Base-by-base conservation (phyloP, 2,329 filamentous ascomycete genomes). In the Plenodomus biglobosus region DNA sequence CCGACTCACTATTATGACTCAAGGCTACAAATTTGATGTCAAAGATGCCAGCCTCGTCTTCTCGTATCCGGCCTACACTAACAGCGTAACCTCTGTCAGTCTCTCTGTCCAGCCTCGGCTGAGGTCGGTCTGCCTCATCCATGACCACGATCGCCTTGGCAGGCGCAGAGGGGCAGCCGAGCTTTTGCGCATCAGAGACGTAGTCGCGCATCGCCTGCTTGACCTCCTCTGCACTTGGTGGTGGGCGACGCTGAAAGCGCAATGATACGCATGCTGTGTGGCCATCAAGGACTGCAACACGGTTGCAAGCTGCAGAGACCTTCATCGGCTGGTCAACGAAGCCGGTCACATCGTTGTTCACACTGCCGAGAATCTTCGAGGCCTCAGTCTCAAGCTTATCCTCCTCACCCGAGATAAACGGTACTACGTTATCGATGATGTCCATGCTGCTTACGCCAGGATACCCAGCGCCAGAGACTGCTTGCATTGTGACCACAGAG, bases 371-470 rank as follows among this genome's bases (percentile, higher is more conserved):
- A 62, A 97, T 97, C 82, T 97, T 97, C 64, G 89, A 87, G 2
- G 94, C 92, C 75, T 97, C 94, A 2, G 87, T 88, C 78, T 96
- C 90, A 22, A 97, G 83, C 79, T 97, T 97, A 73, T 96, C 92
- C 73, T 97, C 94, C 75, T 97, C 94, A 49, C 92, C 92, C 1
- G 82, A 81, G 70, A 97, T 99, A 74, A 84, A 96, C 8, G 94
- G 94, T 38, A 99, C 90, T 1, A 97, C 87, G 69, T 97, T 97
- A 76, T 97, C 94, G 53, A 97, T 77, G 52, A 97, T 87, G 73
- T 97, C 94, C 91, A 97, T 96, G 74, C 66, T 89, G 69, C 87
- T 87, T 34, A 97, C 89, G 56, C 90, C 90, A 3, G 90, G 89
- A 76, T 94, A 95, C 22, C 92, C 94, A 6, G 91, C 92, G 48